These are phyloP conservation scores for Kockiozyma suomiensis DNA, from an alignment of 805 yeast genomes.

Conservation along the genomic window DNA sequence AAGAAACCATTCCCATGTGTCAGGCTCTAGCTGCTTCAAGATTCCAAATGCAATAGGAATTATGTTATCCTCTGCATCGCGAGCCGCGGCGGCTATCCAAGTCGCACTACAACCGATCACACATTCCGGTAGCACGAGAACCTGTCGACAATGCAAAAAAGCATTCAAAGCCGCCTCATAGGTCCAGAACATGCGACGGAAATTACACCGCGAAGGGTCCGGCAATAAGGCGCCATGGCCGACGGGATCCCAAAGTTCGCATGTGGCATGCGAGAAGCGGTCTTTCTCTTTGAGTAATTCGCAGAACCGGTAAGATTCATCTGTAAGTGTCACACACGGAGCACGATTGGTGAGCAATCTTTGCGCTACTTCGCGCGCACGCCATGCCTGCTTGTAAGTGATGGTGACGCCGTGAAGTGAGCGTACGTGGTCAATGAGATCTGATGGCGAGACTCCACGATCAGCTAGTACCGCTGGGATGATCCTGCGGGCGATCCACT, in stretches of 20 bases:
- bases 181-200: conserved; percentile 23
- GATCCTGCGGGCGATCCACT: conserved; percentile 25
- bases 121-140: conserved; percentile 11
- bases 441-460: conserved; percentile 18
- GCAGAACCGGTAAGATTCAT: conserved; percentile 1
- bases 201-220: conserved; percentile 20
- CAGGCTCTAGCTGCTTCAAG: background rate
- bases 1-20: conserved; percentile 25
- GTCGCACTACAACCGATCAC: background rate
- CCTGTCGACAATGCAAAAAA: conserved; percentile 16
- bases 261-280: conserved; percentile 6
- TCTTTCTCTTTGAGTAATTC: background rate
- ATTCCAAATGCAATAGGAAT: conserved; percentile 20
- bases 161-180: conserved; percentile 13
- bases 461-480: conserved; percentile 8
- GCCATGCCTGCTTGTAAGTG: conserved; percentile 32
- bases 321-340: conserved; percentile 6
- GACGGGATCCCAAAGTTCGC: conserved; percentile 20
- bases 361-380: conserved; percentile 25
- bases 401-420: conserved; percentile 8
- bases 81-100: conserved; percentile 18
- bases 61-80: conserved; percentile 21
- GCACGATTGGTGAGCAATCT: conserved; percentile 13
- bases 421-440: conserved; percentile 10
- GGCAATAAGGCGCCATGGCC: conserved; percentile 23